phyloP scores from a whole-genome alignment of 495 filamentous ascomycete species.

The Aspergillus biplanus region DNA sequence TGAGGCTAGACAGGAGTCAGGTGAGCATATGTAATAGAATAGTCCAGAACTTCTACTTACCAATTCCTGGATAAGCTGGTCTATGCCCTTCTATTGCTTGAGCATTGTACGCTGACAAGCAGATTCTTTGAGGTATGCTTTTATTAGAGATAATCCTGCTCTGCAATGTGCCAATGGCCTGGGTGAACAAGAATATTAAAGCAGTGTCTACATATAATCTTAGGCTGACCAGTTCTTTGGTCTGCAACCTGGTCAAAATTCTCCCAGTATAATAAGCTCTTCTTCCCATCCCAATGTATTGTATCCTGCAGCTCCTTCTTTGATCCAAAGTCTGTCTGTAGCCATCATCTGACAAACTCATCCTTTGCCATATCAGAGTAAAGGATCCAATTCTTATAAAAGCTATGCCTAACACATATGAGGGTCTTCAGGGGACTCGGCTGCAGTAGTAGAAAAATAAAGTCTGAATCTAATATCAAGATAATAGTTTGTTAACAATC shows the following conservation, averaged over 20 bases:
- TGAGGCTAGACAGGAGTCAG: background rate
- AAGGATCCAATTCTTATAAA: conserved; percentile 2
- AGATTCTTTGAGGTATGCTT: conserved; percentile 1
- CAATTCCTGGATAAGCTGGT: conserved; percentile 2
- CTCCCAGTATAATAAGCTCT: conserved; percentile 1
- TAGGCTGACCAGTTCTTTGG: conserved; percentile 4
- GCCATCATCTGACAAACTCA: conserved; percentile 3
- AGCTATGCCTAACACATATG: conserved; percentile 1
- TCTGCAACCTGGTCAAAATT: conserved; percentile 3
- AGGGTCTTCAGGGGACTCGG: conserved; percentile 1
- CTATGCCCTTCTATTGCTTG: background rate
- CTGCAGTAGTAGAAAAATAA: background rate
- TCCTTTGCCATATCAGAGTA: conserved; percentile 4
- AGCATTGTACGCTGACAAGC: conserved; percentile 1
- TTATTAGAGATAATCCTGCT: conserved; percentile 5
- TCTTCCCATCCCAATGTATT: conserved; percentile 6
- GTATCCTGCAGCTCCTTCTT: conserved; percentile 5
- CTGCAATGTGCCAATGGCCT: conserved; percentile 1
- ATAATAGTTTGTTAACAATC: background rate
- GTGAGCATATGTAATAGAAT: conserved; percentile 3
- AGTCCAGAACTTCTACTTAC: background rate
- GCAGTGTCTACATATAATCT: conserved; percentile 3
- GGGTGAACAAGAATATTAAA: conserved; percentile 5
- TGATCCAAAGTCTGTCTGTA: conserved; percentile 5
- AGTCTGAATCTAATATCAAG: background rate